Percentiles rank a stretch among this genome's conserved stretches.
These are phyloP conservation scores for Populus tremula DNA, from an alignment of 345 rosid genomes.

Conservation along the genomic window DNA sequence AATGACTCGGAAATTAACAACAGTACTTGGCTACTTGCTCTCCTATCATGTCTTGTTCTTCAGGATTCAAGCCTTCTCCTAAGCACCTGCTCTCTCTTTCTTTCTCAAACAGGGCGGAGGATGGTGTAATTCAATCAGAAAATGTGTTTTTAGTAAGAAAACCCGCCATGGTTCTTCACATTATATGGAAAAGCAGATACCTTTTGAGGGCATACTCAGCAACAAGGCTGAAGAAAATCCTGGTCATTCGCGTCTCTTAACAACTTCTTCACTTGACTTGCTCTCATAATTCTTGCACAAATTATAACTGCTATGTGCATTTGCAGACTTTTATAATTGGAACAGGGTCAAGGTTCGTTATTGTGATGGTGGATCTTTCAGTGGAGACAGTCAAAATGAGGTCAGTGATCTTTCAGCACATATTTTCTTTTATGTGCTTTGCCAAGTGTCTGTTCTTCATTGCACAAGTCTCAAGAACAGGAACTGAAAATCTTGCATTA, in stretches of 20 bases:
- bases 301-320: not conserved
- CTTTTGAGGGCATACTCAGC: not conserved
- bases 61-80: slow-evolving; percentile 2
- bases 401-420: not conserved
- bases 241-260: not conserved
- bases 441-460: not conserved
- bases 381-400: not conserved
- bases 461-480: too few relatives aligned
- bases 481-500: too few relatives aligned
- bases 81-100: slow-evolving; percentile 13
- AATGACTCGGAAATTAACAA: not conserved
- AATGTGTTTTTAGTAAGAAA: not conserved
- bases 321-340: not conserved
- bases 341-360: not conserved
- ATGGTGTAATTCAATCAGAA: not conserved
- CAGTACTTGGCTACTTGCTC: too few relatives aligned
- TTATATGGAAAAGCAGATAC: not conserved
- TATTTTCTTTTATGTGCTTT: not conserved
- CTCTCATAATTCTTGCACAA: not conserved
- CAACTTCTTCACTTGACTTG: not conserved
- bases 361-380: not conserved
- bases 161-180: not conserved
- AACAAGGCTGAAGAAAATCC: not conserved
- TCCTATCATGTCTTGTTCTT: not conserved
- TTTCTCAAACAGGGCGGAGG: not conserved